phyloP scores from a whole-genome alignment of 2,329 filamentous ascomycete species.

The Fonsecaea pedrosoi region DNA sequence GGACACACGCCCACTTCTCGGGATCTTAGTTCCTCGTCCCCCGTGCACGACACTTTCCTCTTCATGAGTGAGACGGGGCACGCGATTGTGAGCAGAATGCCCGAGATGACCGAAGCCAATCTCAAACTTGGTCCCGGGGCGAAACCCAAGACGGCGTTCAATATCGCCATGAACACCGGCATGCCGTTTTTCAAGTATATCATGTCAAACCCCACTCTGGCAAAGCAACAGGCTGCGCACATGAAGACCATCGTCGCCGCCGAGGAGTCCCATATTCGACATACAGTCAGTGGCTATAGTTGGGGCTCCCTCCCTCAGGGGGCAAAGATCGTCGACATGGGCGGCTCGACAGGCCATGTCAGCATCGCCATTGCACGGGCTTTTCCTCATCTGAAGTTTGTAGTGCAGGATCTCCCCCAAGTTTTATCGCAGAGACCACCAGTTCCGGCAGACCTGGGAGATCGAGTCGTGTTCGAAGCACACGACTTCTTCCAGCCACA shows the following conservation, averaged over 20 bases:
- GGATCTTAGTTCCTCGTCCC: constrained; percentile 3
- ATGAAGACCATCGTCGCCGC: constrained; percentile 15
- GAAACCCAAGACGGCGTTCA: constrained; percentile 10
- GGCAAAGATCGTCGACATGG: constrained; percentile 11
- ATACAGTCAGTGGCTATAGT: constrained; percentile 1
- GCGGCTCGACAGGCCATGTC: constrained; percentile 14
- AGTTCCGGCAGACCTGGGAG: constrained; percentile 3
- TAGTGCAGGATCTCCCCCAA: constrained; percentile 15
- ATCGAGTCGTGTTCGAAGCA: not conserved
- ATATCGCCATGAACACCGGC: constrained; percentile 8
- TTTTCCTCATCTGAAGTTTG: constrained; percentile 6
- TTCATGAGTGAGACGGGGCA: constrained; percentile 15
- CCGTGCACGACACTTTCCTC: constrained; percentile 12
- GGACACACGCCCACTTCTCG: constrained; percentile 8
- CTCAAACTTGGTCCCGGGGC: not conserved
- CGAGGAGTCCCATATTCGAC: constrained; percentile 12
- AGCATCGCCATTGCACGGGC: constrained; percentile 4
- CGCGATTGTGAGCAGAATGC: constrained; percentile 8
- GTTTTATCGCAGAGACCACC: constrained; percentile 1
- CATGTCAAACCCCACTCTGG: constrained; percentile 13
- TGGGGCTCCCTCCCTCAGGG: not conserved
- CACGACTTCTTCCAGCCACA: constrained; percentile 15
- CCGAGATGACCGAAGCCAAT: constrained; percentile 14
- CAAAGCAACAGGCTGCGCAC: constrained; percentile 15
- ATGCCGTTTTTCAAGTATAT: constrained; percentile 18